Evolutionary conservation across 768 basidiomycete species (phyloP), one percentile per base, ranked within the genome.

Genomic region (Rhizopogon vulgaris): DNA sequence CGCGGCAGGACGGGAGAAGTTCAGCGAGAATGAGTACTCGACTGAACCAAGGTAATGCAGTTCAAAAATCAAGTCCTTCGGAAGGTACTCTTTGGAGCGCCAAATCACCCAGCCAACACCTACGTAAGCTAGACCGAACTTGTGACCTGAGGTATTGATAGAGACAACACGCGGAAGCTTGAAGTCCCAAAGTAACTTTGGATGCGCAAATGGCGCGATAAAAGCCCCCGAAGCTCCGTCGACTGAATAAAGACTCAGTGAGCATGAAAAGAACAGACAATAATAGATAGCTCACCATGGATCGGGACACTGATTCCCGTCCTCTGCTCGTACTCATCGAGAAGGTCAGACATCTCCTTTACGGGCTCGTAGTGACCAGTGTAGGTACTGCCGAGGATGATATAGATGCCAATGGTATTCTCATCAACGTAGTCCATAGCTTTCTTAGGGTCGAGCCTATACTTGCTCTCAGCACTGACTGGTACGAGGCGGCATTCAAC

Each of bases 311-410:
- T 66, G 54, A 52, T 63, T n/a, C 76, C 77, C 0, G 73, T 77
- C 54, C 67, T 59, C 17, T 45, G 63, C 64, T 84, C 76, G 60
- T 80, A 84, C 52, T 69, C 75, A 71, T 77, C 75, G 66, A 92
- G 72, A 9, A 89, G 75, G 38, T 84, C 82, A 1, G 86, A 74
- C 83, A 96, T 89, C 64, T 85, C 88, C 64, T 88, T 79, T 30
- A 96, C 93, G 11, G 86, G 83, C 60, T 95, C 94, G 60, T 76
- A 82, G 58, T 73, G 73, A n/a, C 76, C 79, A 6, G 79, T 80
- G 57, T 74, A 77, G 24, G 75, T 78, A 75, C 85, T 73, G 30
- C 74, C 77, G 24, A 81, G 71, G 52, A 79, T 79, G 52, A 80
- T 80, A 55, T 82, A 86, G 48, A 87, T 70, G 42, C 84, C 84